Percentiles rank a stretch among this genome's conserved stretches.
phyloP scores from a whole-genome alignment of 345 rosid genomes.

The Euphorbia lathyris region DNA sequence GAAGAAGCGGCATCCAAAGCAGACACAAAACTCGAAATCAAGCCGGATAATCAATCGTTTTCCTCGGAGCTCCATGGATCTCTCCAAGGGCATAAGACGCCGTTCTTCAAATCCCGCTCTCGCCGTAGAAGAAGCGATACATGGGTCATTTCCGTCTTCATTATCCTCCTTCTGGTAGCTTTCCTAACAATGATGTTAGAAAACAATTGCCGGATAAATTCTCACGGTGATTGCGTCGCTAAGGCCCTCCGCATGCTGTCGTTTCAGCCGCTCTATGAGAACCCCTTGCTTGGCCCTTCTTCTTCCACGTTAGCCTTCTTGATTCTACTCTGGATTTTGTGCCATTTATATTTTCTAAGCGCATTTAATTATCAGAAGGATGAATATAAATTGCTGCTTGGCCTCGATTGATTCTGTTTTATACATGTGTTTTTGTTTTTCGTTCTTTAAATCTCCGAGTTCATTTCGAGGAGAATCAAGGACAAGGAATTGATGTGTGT shows the following conservation, averaged over 20 bases:
- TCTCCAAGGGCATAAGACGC: constrained; percentile 29
- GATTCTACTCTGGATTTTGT: neutral
- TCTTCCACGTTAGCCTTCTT: constrained; percentile 59
- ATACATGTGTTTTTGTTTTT: neutral
- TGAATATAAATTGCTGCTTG: neutral
- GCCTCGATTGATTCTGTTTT: neutral
- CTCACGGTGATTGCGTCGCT: constrained; percentile 52
- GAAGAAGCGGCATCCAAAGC: constrained; percentile 19
- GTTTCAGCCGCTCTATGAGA: constrained; percentile 79
- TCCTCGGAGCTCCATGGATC: constrained; percentile 22
- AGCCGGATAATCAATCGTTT: neutral
- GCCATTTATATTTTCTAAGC: neutral
- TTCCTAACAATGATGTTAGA: constrained; percentile 62
- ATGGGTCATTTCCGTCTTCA: constrained; percentile 73
- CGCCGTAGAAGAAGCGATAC: constrained; percentile 60
- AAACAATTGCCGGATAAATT: constrained; percentile 55
- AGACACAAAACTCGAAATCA: constrained; percentile 25
- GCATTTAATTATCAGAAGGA: neutral
- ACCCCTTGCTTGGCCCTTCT: constrained; percentile 86
- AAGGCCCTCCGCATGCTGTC: constrained; percentile 46
- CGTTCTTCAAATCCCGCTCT: constrained; percentile 63
- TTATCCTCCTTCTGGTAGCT: constrained; percentile 59
- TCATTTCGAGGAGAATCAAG: neutral
- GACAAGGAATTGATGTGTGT: neutral
- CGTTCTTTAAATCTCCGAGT: neutral